A percentile compares a stretch with the other conserved stretches of the same genome.
Conservation (phyloP, 1,284 basidiomycete species). For the Tausonia pullulans region DNA sequence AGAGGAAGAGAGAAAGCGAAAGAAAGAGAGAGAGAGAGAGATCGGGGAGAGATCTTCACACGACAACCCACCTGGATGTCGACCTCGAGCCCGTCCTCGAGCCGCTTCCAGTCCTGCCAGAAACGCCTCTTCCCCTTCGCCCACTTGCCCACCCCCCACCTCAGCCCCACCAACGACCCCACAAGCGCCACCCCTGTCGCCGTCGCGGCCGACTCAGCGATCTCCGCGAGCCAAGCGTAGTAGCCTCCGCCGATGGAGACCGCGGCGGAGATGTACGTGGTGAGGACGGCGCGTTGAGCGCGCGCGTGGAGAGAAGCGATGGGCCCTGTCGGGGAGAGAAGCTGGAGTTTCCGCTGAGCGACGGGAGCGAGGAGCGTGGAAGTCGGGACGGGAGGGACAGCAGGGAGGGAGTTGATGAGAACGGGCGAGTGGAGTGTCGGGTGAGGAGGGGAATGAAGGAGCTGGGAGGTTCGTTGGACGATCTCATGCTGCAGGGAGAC, state of each 20-base stretch:
- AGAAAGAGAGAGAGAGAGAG: no score
- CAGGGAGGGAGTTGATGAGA: constrained; percentile 52
- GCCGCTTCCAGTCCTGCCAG: constrained; percentile 59
- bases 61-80: constrained; percentile 51
- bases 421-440: constrained; percentile 50
- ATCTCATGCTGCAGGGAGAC: constrained; percentile 45
- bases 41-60: no score
- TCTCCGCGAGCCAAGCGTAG: constrained; percentile 38
- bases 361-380: constrained; percentile 48
- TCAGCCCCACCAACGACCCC: constrained; percentile 43
- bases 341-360: constrained; percentile 45
- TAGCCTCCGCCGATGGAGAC: constrained; percentile 38
- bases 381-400: constrained; percentile 43
- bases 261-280: constrained; percentile 30
- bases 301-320: constrained; percentile 53
- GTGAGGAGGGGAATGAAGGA: constrained; percentile 30
- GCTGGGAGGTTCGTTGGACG: constrained; percentile 16
- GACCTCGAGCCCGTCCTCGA: constrained; percentile 55
- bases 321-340: constrained; percentile 41
- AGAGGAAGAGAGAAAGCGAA: no score
- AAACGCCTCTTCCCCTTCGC: constrained; percentile 56
- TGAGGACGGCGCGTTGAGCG: constrained; percentile 52
- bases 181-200: constrained; percentile 53
- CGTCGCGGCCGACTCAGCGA: constrained; percentile 43
- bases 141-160: constrained; percentile 61